A percentile compares a stretch with the other conserved stretches of the same genome.
phyloP scores from a whole-genome alignment of 192 early-diverging fungal genomes.

The Piromyces finnis region DNA sequence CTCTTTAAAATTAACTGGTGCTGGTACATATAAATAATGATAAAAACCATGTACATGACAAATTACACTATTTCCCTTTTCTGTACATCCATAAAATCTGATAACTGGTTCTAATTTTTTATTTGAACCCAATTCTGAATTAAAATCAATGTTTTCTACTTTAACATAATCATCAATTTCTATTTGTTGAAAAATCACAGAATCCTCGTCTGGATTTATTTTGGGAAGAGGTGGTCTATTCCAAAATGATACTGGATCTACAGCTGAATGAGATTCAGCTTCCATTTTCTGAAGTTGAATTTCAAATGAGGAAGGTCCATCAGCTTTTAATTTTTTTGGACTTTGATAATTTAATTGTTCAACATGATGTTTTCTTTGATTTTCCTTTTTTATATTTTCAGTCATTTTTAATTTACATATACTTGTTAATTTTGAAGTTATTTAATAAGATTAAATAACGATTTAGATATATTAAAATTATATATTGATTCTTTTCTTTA shows the following conservation, averaged over 20 bases:
- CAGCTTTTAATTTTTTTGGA: not conserved
- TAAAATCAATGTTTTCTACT: not conserved
- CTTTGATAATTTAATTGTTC: not conserved
- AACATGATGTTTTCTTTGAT: not conserved
- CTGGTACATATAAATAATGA: constrained; percentile 88
- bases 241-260: not conserved
- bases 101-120: not conserved
- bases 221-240: not conserved
- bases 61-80: constrained; percentile 71
- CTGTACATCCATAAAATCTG: not conserved
- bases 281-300: constrained; percentile 1
- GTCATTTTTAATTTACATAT: not conserved
- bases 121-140: not conserved
- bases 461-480: too few species aligned
- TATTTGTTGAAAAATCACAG: constrained; percentile 81
- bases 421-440: too few species aligned
- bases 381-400: not conserved
- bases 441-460: too few species aligned
- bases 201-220: not conserved
- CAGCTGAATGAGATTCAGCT: not conserved
- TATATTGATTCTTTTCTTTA: too few species aligned
- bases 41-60: constrained; percentile 81
- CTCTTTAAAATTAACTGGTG: constrained; percentile 56
- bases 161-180: constrained; percentile 75
- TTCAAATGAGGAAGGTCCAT: constrained; percentile 1